Evolutionary conservation across 139 green algal genomes (phyloP), one percentile per base, ranked within the genome.

Genomic region (Desmodesmus armatus): DNA sequence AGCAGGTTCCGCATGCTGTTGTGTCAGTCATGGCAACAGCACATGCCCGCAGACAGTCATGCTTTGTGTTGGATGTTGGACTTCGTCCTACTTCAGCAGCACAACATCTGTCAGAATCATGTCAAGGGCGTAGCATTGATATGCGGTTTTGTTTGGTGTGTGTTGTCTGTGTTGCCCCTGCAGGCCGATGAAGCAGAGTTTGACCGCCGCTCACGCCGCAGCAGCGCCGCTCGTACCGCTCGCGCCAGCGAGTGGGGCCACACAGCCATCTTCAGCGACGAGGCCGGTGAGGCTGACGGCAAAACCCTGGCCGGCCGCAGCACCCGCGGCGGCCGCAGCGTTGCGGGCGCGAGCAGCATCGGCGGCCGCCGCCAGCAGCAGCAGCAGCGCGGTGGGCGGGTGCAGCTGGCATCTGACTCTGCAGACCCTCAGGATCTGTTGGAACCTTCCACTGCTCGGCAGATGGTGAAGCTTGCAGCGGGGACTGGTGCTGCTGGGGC

Each of bases 381-480:
- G 43, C 35, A 41, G 33, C 27, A 13, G 25, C 15, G 86, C 31
- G 78, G 84, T 19, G 73, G 65, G 39, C 75, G 85, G 23, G 79
- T 90, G 62, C 72, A 63, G 33, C 39, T 83, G 44, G 81, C 69
- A 53, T 58, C 79, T 67, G 85, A 69, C 1, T 89, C 81, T 3
- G 90, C 65, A 4, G 95, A 98, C 29, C 94, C 95, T 1, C 80
- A 98, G 70, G 92, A 99, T 82, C 88, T 99, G 60, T 87, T 99
- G 81, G 95, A 98, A 35, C 71, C 88, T 1, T 78, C 78, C 2
- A 88, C 90, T 7, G 90, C 94, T 2, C 87, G 95, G 11, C 65
- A 90, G 73, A 71, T 95, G 25, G 83, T 91, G 35, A 81, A 85
- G 19, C 84, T 62, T 60, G 91, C 84, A 13, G 91, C 88, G 21